A percentile compares a stretch with the other conserved stretches of the same genome.
These are phyloP conservation scores for Mortierella sp. DNA, from an alignment of 371 early-diverging fungal species.

Conservation along the genomic window DNA sequence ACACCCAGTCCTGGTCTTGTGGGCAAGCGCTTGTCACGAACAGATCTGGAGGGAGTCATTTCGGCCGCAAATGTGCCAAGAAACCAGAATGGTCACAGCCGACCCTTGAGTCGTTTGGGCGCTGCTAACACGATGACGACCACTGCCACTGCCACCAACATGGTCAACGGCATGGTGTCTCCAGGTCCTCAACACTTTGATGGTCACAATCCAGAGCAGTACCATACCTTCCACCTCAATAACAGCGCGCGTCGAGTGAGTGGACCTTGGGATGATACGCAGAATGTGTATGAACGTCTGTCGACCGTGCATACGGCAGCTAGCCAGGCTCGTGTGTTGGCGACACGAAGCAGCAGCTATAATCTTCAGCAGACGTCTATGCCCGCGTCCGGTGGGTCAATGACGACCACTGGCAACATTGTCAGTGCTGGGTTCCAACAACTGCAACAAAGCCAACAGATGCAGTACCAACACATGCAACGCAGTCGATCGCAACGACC, in stretches of 20 bases:
- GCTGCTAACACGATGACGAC: constrained; percentile 23
- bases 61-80: not conserved
- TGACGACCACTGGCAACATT: constrained; percentile 42
- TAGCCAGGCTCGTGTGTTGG: constrained; percentile 42
- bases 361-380: constrained; percentile 2
- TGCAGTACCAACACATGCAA: constrained; percentile 18
- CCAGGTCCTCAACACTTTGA: constrained; percentile 7
- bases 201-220: too few species aligned
- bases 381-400: constrained; percentile 53
- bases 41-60: constrained; percentile 32
- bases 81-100: constrained; percentile 3
- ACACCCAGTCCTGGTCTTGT: constrained; percentile 36
- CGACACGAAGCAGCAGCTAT: constrained; percentile 12
- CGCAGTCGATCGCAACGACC: constrained; percentile 22
- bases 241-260: constrained; percentile 39
- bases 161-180: constrained; percentile 24
- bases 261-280: constrained; percentile 47
- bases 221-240: constrained; percentile 30
- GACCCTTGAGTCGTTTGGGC: constrained; percentile 43
- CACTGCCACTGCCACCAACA: constrained; percentile 34
- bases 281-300: constrained; percentile 49
- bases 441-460: constrained; percentile 19
- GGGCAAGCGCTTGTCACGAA: constrained; percentile 28
- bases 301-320: constrained; percentile 48
- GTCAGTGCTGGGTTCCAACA: constrained; percentile 31